Base-by-base conservation (phyloP, 2,329 filamentous ascomycete genomes). In the Talaromyces pinophilus region DNA sequence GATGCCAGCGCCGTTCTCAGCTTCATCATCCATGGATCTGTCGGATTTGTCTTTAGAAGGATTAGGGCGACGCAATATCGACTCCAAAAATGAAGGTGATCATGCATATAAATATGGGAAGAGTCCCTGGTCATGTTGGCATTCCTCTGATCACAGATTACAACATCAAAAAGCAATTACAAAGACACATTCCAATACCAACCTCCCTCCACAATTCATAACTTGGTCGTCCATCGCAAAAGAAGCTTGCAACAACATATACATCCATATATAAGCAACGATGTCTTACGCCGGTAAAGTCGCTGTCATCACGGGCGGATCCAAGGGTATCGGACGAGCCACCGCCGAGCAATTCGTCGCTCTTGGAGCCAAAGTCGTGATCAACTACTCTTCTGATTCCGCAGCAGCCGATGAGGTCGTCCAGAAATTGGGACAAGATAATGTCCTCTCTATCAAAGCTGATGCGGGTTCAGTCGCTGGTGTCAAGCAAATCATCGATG, bases 361-460 rank as follows among this genome's bases (percentile, higher is more conserved):
- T 28, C 72, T 77, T 28, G 82, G 82, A 19, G 82, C 81, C 35
- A 79, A 75, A 57, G 74, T 85, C 7, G 80, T 81, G 3, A 75
- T 84, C 68, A 83, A 82, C 82, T 91, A 91, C 77, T 80, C 83
- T 64, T 84, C 83, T 61, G 85, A 86, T 71, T 76, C 82, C 40
- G 74, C 77, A 25, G 80, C 85, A 0, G 89, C 89, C 25, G 82
- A 89, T 5, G 76, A 78, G 7, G 73, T 88, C 0, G 81, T 88
- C 40, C 60, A 54, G 2, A 69, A 81, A 48, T 83, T 87, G 44
- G 80, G 81, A 33, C 55, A 74, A 3, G 77, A 83, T 61, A 79
- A 81, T 3, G 82, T 83, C 6, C 73, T 86, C 25, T 82, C 85
- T 22, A 79, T 90, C 28, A 82, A 87, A 76, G 87, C 85, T 1